phyloP scores from a whole-genome alignment of 495 filamentous ascomycete species.

The Aspergillus biplanus region DNA sequence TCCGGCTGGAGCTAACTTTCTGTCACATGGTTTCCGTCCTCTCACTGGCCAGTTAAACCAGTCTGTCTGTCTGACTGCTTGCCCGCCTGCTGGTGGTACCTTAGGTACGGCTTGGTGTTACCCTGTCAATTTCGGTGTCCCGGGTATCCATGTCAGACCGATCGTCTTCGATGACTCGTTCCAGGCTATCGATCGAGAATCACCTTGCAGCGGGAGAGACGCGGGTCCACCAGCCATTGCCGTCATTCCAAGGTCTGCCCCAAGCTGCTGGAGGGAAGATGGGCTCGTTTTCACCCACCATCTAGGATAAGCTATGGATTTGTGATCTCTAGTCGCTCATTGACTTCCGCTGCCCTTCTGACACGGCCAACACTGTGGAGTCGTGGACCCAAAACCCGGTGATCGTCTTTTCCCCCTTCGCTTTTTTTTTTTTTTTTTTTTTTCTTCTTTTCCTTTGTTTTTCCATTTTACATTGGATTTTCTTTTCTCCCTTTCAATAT shows the following conservation, averaged over 20 bases:
- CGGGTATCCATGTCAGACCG: neutral
- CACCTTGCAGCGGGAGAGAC: constrained; percentile 31
- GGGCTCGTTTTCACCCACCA: neutral
- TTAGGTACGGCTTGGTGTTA: too few relatives aligned
- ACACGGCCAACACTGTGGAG: constrained; percentile 19
- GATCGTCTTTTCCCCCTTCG: constrained; percentile 11
- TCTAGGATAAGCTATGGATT: constrained; percentile 17
- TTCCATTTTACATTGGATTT: constrained; percentile 1
- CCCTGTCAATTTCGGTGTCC: constrained; percentile 4
- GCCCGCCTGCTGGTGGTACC: too few relatives aligned
- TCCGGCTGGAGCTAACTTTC: constrained; percentile 2
- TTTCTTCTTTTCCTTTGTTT: constrained; percentile 10
- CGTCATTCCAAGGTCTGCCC: constrained; percentile 8
- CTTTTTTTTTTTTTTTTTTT: constrained; percentile 13
- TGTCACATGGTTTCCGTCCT: constrained; percentile 11
- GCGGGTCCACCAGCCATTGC: constrained; percentile 26
- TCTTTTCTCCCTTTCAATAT: neutral
- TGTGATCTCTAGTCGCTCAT: constrained; percentile 11
- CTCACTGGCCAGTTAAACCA: neutral
- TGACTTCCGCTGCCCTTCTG: constrained; percentile 10
- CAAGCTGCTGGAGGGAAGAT: neutral
- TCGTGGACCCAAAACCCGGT: constrained; percentile 15
- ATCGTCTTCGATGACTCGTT: constrained; percentile 18
- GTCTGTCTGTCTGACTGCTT: neutral
- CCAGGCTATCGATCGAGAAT: constrained; percentile 17